Evolutionary conservation across 306 rosid genomes (phyloP), one percentile per base, ranked within the genome.

Genomic region (Prunus davidiana): DNA sequence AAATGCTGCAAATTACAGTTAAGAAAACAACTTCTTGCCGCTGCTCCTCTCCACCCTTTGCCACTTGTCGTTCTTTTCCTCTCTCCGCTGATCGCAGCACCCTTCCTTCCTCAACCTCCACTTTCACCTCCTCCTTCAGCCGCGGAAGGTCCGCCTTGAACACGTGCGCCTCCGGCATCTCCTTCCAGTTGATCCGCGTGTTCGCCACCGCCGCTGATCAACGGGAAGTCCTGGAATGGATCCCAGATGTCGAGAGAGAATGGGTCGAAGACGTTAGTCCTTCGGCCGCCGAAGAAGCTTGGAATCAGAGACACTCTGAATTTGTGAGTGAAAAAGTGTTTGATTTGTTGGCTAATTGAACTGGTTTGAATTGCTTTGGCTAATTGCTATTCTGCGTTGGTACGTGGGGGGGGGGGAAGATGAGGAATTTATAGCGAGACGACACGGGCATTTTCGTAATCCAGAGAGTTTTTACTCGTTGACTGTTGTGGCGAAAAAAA

Each of bases 131-230:
- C 5, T 80, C 78, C 57, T 80, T 84, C 41, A 84, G 73, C 12
- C 88, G 85, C 0, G 85, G 88, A 0, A 84, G 72, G 60, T 81
- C 85, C 4, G 81, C 88, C 74, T 78, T 84, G 78, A 84, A 77
- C 13, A 84, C 8, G 43, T 84, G 87, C 0, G 78, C 85, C 61
- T 81, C 60, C 9, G 78, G 85, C 4, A 81, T 84, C 45, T 84
- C 85, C 20, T 78, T 84, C 88, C 85, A 84, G 51, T 84, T 81
- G 45, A 84, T 78, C 4, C 76, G 78, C 5, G 82, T 46, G 47
- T 81, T 69, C 19, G 82, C 88, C 14, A 60, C 77, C 16, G 68
- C 73, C 71, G 8, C 55, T 46, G 67, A 74, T 55, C 25, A 12
- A 2, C 15, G 30, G 73, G 46, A 74, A 64, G 51, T 71, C 83